These are phyloP conservation scores for Tuber brumale DNA, from an alignment of 495 filamentous ascomycete genomes.

Conservation along the genomic window DNA sequence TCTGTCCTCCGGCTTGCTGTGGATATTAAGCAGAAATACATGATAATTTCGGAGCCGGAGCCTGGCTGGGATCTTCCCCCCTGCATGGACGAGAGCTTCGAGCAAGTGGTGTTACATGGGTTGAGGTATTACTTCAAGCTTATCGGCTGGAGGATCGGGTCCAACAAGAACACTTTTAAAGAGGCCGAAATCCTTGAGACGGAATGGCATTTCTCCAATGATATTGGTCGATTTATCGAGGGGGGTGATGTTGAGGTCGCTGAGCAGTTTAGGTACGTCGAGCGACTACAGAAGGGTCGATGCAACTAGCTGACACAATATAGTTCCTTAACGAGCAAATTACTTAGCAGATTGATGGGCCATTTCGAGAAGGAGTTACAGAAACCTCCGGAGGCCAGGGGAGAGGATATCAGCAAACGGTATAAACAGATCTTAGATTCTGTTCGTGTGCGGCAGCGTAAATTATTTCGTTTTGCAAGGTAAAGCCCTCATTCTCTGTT, in stretches of 20 bases:
- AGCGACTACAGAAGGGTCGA: neutral
- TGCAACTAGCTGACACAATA: constrained; percentile 23
- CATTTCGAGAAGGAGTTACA: constrained; percentile 90
- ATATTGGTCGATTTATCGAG: constrained; percentile 77
- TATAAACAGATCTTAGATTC: constrained; percentile 94
- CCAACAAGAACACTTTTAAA: constrained; percentile 98
- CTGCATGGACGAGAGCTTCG: constrained; percentile 94
- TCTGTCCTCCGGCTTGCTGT: constrained; percentile 85
- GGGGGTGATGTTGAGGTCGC: constrained; percentile 94
- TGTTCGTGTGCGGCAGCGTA: constrained; percentile 88
- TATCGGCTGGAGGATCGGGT: constrained; percentile 91
- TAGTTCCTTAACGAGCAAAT: constrained; percentile 80
- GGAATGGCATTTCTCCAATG: constrained; percentile 94
- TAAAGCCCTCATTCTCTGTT: constrained; percentile 7
- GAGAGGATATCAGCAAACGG: constrained; percentile 85
- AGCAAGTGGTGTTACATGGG: constrained; percentile 88
- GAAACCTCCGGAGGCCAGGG: constrained; percentile 70
- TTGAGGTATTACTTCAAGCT: constrained; percentile 97
- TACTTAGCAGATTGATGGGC: constrained; percentile 73
- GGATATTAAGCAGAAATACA: constrained; percentile 83
- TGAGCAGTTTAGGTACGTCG: constrained; percentile 79
- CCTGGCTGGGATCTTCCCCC: constrained; percentile 91
- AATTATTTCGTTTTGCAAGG: constrained; percentile 56
- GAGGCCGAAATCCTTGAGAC: constrained; percentile 95
- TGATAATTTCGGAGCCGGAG: constrained; percentile 73